Base-by-base conservation (phyloP, 139 green algal genomes). In the Chlamydomonas schloesseri region DNA sequence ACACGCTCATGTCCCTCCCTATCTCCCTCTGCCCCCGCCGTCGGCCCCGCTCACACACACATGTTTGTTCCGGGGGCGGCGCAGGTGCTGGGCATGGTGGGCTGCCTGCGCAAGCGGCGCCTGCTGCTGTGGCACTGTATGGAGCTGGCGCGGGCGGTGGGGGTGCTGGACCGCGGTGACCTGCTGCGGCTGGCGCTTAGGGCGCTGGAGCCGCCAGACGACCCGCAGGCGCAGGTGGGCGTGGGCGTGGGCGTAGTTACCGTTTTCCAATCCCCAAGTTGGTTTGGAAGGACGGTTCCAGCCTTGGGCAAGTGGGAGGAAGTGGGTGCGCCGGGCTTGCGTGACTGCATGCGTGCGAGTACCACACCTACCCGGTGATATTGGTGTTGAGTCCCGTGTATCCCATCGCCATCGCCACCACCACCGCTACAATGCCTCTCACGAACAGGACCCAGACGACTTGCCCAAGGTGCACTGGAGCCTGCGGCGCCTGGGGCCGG, bases 41-140 rank as follows among this genome's bases (percentile, higher is more conserved):
- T 24, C 57, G 3, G 10, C 1, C n/a, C 34, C 17, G 57, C n/a
- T n/a, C n/a, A n/a, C n/a, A n/a, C n/a, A n/a, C n/a, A n/a, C n/a
- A n/a, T n/a, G n/a, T n/a, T n/a, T n/a, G n/a, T n/a, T n/a, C n/a
- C n/a, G n/a, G n/a, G n/a, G n/a, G n/a, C n/a, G n/a, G n/a, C n/a
- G n/a, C 87, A 96, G 93, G 82, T 95, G 46, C 84, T 95, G 73
- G 92, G 93, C 1, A 31, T 94, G 68, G 92, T 95, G 21, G 94
- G 94, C 0, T 88, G 71, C 28, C 47, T 69, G 8, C 92, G 95
- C 71, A 95, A 95, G 91, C 91, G 95, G 15, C 74, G 86, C 70
- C 91, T 97, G 70, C 89, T 97, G 87, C 88, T 97, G 64, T 97
- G 94, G 94, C 88, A 95, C 50, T 92, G 93, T 0, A 70, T 94